A percentile compares a stretch with the other conserved stretches of the same genome.
Evolutionary conservation across 2,329 filamentous ascomycete genomes (phyloP).

Genomic region (Beauveria asiatica): DNA sequence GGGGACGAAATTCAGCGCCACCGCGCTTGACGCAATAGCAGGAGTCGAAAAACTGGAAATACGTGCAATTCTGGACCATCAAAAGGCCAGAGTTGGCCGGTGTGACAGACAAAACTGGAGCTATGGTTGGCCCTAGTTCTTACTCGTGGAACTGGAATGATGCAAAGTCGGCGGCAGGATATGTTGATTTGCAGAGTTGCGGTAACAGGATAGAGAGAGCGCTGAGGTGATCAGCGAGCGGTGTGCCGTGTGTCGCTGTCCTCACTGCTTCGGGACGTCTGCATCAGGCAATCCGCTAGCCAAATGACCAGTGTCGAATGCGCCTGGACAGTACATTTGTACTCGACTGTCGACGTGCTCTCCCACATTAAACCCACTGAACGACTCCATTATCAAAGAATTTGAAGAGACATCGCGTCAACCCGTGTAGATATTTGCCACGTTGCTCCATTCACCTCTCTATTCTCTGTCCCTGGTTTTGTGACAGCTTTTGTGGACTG

Average conservation of each 20-base stretch:
- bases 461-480: not conserved
- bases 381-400: not conserved
- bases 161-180: not conserved
- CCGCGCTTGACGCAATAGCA: not conserved
- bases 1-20: not conserved
- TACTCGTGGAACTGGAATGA: not conserved
- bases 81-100: not conserved
- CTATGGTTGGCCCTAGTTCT: not conserved
- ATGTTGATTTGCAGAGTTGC: not conserved
- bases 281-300: not conserved
- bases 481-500: constrained; percentile 2
- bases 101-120: not conserved
- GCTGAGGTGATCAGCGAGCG: not conserved
- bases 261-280: not conserved
- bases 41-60: constrained; percentile 1
- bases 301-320: not conserved
- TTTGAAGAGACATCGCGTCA: not conserved
- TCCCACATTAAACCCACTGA: not conserved
- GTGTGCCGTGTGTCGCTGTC: not conserved
- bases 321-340: not conserved
- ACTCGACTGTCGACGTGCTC: too few relatives aligned
- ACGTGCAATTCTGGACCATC: not conserved
- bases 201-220: not conserved
- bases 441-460: not conserved
- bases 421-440: not conserved